Evolutionary conservation across 495 filamentous ascomycete genomes (phyloP).

Genomic region (Tuber brumale): DNA sequence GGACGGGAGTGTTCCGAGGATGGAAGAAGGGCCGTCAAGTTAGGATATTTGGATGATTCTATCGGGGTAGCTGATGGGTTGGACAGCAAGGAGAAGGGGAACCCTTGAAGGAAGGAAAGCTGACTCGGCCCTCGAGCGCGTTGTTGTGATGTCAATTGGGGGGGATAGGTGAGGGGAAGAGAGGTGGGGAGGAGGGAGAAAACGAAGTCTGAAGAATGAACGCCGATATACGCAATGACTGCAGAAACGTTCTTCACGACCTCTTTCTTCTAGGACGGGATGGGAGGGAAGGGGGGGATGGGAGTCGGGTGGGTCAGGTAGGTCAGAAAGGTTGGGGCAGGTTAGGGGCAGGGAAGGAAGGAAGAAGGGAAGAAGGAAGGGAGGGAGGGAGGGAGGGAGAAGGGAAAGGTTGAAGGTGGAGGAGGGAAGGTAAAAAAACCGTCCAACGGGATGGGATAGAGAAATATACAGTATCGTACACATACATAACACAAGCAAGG

Average conservation of each 20-base stretch:
- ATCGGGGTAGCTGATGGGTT: neutral
- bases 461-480: slow-evolving; percentile 5
- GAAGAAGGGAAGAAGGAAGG: neutral
- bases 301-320: neutral
- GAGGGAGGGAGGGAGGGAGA: neutral
- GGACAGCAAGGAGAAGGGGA: neutral
- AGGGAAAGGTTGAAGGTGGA: neutral
- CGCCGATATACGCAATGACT: neutral
- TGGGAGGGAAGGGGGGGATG: neutral
- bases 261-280: neutral
- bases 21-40: neutral
- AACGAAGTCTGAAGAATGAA: neutral
- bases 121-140: neutral
- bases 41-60: neutral
- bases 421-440: neutral
- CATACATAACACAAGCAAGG: neutral
- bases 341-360: neutral
- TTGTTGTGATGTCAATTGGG: slow-evolving; percentile 2
- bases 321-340: neutral
- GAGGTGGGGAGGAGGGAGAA: neutral
- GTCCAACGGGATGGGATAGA: slow-evolving; percentile 1
- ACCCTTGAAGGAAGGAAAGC: neutral
- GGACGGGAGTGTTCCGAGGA: neutral
- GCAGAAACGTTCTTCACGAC: neutral
- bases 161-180: neutral